phyloP scores from a whole-genome alignment of 441 rosid genomes.

The Isatis lusitanica region DNA sequence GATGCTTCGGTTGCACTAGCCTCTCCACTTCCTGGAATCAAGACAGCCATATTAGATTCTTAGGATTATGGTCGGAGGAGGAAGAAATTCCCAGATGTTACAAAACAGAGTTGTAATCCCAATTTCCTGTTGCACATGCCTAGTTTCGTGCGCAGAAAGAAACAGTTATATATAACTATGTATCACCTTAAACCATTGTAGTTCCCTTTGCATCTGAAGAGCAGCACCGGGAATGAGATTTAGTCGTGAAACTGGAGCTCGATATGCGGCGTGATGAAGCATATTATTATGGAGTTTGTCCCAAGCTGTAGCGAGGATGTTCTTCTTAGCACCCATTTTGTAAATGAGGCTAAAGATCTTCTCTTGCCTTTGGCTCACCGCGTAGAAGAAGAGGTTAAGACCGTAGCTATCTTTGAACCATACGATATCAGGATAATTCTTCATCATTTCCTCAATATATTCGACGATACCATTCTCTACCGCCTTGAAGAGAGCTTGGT shows the following conservation, averaged over 20 bases:
- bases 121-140: background rate
- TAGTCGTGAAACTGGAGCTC: conserved; percentile 61
- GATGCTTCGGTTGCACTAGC: conserved; percentile 59
- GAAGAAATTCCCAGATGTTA: background rate
- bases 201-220: conserved; percentile 74
- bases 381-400: conserved; percentile 53
- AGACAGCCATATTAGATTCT: background rate
- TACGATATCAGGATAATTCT: conserved; percentile 53
- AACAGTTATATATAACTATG: background rate
- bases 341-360: conserved; percentile 68
- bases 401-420: conserved; percentile 51
- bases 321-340: conserved; percentile 63
- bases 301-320: conserved; percentile 49
- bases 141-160: conserved; percentile 18
- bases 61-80: background rate
- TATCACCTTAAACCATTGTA: conserved; percentile 68
- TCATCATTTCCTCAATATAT: conserved; percentile 51
- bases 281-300: conserved; percentile 54
- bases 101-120: background rate
- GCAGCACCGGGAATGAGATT: conserved; percentile 73
- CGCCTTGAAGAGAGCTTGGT: conserved; percentile 54
- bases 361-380: conserved; percentile 64
- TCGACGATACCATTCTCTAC: conserved; percentile 62
- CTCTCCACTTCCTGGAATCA: conserved; percentile 64
- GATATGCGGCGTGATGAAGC: conserved; percentile 66